Evolutionary conservation across 2,329 filamentous ascomycete species (phyloP), one percentile per base, ranked within the genome.

Genomic region (Aaosphaeria pasadenensis): DNA sequence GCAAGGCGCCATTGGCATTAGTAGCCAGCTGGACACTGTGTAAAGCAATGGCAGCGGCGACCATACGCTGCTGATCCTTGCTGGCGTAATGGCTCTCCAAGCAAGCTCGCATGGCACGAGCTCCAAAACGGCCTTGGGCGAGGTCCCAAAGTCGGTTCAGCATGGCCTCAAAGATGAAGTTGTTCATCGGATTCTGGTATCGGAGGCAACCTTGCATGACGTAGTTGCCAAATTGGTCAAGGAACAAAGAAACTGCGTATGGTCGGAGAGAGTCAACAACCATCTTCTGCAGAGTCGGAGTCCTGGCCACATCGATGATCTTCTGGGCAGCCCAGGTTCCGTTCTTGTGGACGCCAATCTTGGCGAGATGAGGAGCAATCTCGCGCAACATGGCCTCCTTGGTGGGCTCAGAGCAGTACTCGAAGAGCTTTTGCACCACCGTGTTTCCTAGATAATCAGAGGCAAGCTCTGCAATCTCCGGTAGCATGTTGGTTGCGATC

Each of bases 261-360:
- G 91, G 86, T 4, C 87, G 87, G 30, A 97, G 78, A 56, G 89
- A 82, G 54, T 95, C 85, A 30, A 94, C 87, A 63, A 99, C 92
- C 74, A 90, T 76, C 42, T 78, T 75, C 85, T 94, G 92, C 73
- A 97, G 91, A 38, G 78, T 76, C 5, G 87, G 84, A 1, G 88
- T 90, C 73, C 94, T 90, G 69, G 91, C 92, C 5, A 96, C 90
- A 63, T 97, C 92, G 58, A 99, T 97, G 63, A 99, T 97, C 80
- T 97, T 99, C 74, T 99, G 94, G 1, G 94, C 94, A 46, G 94
- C 94, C 94, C 94, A 99, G 1, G 94, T 99, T 53, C 94, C 94
- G 63, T 99, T 99, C 82, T 99, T 99, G 80, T 99, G 94, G 6
- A 96, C 86, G 60, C 94, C 94, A 72, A 97, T 96, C 72, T 97